These are phyloP conservation scores for Parasarocladium wereldwijsianum DNA, from an alignment of 2,329 filamentous ascomycete species.

Conservation along the genomic window DNA sequence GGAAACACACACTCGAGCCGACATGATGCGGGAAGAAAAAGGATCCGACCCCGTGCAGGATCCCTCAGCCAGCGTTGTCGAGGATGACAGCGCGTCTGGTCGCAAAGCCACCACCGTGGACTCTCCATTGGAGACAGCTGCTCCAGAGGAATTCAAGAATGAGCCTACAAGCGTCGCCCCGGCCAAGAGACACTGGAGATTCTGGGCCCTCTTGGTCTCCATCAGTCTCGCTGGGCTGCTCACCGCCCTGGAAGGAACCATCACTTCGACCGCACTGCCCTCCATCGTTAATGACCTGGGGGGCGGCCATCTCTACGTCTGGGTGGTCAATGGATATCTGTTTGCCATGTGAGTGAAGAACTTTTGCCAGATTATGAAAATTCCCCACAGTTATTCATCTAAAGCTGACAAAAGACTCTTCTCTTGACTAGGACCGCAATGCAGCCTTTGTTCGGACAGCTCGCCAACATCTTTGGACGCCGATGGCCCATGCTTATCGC, in stretches of 20 bases:
- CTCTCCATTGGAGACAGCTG: background rate
- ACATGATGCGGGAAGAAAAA: background rate
- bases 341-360: slow-evolving; percentile 8
- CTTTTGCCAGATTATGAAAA: background rate
- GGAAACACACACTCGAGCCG: slow-evolving; percentile 1
- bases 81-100: background rate
- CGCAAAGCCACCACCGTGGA: slow-evolving; percentile 1
- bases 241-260: slow-evolving; percentile 12
- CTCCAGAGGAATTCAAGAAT: background rate
- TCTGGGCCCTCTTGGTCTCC: slow-evolving; percentile 11
- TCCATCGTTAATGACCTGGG: slow-evolving; percentile 10
- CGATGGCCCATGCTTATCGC: slow-evolving; percentile 20
- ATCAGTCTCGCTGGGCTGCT: slow-evolving; percentile 11
- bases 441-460: slow-evolving; percentile 32
- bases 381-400: background rate
- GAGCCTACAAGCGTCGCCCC: background rate
- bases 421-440: slow-evolving; percentile 16
- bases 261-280: slow-evolving; percentile 17
- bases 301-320: slow-evolving; percentile 10
- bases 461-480: slow-evolving; percentile 34
- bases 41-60: background rate
- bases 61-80: slow-evolving; percentile 1
- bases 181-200: slow-evolving; percentile 4
- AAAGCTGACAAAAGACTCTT: background rate
- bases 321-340: slow-evolving; percentile 12